Evolutionary conservation across 768 basidiomycete species (phyloP).

Genomic region (Lentinula sp.): DNA sequence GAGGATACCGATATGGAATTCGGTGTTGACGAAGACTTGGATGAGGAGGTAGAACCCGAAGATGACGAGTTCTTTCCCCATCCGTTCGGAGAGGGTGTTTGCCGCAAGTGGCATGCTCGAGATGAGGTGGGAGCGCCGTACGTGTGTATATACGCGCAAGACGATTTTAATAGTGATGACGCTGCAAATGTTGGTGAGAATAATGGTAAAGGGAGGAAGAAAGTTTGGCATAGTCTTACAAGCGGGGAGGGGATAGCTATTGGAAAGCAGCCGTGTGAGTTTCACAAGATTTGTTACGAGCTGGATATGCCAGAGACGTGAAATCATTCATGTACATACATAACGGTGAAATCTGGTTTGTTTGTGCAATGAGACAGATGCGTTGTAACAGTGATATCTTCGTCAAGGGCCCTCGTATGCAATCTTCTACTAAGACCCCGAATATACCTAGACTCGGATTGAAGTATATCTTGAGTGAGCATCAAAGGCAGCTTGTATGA

Average conservation of each 20-base stretch:
- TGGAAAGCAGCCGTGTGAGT: conserved; percentile 58
- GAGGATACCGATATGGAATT: not conserved
- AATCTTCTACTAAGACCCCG: too few species aligned
- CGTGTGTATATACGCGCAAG: conserved; percentile 34
- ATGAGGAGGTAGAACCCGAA: conserved; percentile 21
- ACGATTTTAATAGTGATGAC: not conserved
- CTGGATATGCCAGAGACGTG: conserved; percentile 2
- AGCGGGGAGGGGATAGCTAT: conserved; percentile 53
- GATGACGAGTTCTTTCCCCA: conserved; percentile 72
- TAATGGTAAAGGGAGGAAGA: conserved; percentile 6
- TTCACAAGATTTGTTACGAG: conserved; percentile 34
- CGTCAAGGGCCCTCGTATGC: too few species aligned
- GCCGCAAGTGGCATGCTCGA: conserved; percentile 52
- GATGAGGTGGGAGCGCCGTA: conserved; percentile 53
- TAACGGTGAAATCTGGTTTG: too few species aligned
- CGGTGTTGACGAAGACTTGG: not conserved
- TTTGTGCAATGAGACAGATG: not conserved
- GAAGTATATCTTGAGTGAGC: too few species aligned
- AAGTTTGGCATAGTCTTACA: conserved; percentile 23
- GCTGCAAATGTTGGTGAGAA: conserved; percentile 20
- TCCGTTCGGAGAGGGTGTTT: conserved; percentile 61
- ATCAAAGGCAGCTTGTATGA: too few species aligned
- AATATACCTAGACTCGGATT: too few species aligned
- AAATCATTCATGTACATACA: not conserved
- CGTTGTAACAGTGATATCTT: too few species aligned